A percentile compares a stretch with the other conserved stretches of the same genome.
These are phyloP conservation scores for Populus euphratica DNA, from an alignment of 345 rosid genomes.

Conservation along the genomic window DNA sequence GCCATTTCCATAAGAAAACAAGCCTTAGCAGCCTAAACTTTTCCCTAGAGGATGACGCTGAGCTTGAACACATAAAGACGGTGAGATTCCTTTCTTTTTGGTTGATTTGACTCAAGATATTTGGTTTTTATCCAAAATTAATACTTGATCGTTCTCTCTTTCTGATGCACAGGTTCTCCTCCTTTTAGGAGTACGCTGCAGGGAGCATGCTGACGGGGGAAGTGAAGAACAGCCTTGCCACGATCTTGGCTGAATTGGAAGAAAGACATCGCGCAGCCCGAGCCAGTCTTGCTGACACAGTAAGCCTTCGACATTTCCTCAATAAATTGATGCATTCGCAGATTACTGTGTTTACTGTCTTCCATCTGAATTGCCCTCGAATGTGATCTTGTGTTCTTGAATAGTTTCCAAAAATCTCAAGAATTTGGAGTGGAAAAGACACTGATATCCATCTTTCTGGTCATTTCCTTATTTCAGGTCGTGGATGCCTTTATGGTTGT, in stretches of 20 bases:
- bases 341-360: not conserved
- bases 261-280: constrained; percentile 78
- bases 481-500: constrained; percentile 91
- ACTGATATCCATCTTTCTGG: not conserved
- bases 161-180: not conserved
- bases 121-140: not conserved
- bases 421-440: not conserved
- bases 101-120: not conserved
- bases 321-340: not conserved
- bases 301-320: constrained; percentile 24
- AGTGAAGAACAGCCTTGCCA: constrained; percentile 66
- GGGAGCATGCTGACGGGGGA: constrained; percentile 85
- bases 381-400: not conserved
- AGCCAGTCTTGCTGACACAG: constrained; percentile 82
- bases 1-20: no score
- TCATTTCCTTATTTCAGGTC: constrained; percentile 48
- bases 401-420: not conserved
- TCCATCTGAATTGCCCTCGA: not conserved
- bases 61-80: constrained; percentile 76
- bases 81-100: constrained; percentile 27
- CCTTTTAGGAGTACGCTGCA: constrained; percentile 64
- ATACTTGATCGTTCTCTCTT: not conserved
- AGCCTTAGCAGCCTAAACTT: constrained; percentile 36
- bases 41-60: constrained; percentile 78
- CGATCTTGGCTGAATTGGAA: constrained; percentile 67